Percentiles rank a stretch among this genome's conserved stretches.
These are phyloP conservation scores for Helicostylum pulchrum DNA, from an alignment of 192 early-diverging fungal genomes.

Conservation along the genomic window DNA sequence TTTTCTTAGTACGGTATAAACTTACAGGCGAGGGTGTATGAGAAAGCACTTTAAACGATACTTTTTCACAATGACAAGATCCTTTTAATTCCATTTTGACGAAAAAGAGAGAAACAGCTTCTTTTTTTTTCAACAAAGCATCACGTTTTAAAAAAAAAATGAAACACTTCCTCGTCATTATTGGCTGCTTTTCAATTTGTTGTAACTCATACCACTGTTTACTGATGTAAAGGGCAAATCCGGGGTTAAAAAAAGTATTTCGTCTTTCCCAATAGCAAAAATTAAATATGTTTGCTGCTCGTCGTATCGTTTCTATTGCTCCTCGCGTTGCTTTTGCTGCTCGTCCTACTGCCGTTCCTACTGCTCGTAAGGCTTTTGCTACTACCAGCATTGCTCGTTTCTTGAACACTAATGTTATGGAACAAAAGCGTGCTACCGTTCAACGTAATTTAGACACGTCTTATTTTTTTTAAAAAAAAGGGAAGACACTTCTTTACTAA, in stretches of 20 bases:
- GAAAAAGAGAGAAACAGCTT: background rate
- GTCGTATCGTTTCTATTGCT: slow-evolving; percentile 1
- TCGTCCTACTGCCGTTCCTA: background rate
- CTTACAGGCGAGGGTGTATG: slow-evolving; percentile 50
- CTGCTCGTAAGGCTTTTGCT: slow-evolving; percentile 2
- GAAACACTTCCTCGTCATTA: too few relatives aligned
- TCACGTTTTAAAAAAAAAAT: too few relatives aligned
- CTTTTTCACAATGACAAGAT: slow-evolving; percentile 61
- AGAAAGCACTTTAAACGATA: slow-evolving; percentile 48
- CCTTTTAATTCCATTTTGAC: slow-evolving; percentile 49
- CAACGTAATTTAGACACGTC: slow-evolving; percentile 2
- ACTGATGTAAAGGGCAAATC: too few relatives aligned
- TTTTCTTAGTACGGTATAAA: background rate
- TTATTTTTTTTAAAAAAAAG: background rate
- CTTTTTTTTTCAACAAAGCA: too few relatives aligned
- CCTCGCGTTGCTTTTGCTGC: slow-evolving; percentile 3
- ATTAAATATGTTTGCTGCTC: slow-evolving; percentile 8
- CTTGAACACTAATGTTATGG: slow-evolving; percentile 2
- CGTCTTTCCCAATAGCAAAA: background rate
- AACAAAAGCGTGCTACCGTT: slow-evolving; percentile 13
- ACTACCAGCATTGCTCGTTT: slow-evolving; percentile 5
- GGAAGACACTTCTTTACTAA: background rate
- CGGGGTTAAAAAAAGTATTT: too few relatives aligned
- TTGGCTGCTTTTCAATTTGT: too few relatives aligned
- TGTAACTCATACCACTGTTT: too few relatives aligned